phyloP scores from a whole-genome alignment of 768 basidiomycete genomes.

The Rhodotorula kratochvilovae region DNA sequence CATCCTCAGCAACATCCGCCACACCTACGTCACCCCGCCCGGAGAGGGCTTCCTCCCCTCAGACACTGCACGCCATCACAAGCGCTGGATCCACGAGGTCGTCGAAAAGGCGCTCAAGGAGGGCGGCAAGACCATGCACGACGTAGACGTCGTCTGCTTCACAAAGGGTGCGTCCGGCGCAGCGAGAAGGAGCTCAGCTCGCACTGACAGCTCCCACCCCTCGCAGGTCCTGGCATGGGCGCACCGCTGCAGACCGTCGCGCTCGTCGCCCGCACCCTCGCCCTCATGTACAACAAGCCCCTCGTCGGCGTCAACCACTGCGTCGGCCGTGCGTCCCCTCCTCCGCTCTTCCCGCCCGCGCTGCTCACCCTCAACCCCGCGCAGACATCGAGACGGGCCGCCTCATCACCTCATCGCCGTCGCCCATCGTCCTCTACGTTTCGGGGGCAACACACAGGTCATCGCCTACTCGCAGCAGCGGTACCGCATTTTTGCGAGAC shows the following conservation, averaged over 20 bases:
- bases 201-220: not conserved
- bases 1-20: conserved; percentile 86
- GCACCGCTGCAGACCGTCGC: conserved; percentile 93
- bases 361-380: not conserved
- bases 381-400: conserved; percentile 98
- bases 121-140: conserved; percentile 65
- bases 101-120: conserved; percentile 69
- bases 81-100: conserved; percentile 81
- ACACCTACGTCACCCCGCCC: conserved; percentile 98
- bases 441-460: conserved; percentile 99
- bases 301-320: conserved; percentile 98
- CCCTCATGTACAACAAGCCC: conserved; percentile 81
- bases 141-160: conserved; percentile 91
- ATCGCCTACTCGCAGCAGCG: conserved; percentile 97
- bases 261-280: conserved; percentile 82
- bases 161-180: conserved; percentile 74
- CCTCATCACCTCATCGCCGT: conserved; percentile 84
- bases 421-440: conserved; percentile 95
- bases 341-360: conserved; percentile 17
- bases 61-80: conserved; percentile 92
- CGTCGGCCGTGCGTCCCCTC: conserved; percentile 68
- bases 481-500: conserved; percentile 98
- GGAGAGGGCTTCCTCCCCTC: conserved; percentile 95
- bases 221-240: conserved; percentile 95
- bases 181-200: no score